These are phyloP conservation scores for Coccomyxa sp. DNA, from an alignment of 139 green algal species.

Conservation along the genomic window DNA sequence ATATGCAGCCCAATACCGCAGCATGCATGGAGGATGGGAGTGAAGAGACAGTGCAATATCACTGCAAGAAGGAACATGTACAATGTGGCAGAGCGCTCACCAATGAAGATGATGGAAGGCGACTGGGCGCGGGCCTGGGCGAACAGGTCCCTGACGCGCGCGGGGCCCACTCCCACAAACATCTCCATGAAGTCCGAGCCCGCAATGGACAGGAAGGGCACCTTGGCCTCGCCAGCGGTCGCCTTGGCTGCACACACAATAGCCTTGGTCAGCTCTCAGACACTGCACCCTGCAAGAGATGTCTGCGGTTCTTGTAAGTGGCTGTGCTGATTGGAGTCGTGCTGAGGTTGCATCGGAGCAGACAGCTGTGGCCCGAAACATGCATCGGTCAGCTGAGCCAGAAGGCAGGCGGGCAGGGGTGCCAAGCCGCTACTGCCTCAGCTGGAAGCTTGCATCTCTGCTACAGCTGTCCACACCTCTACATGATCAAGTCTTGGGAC, in stretches of 20 bases:
- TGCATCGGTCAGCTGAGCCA: too few relatives aligned
- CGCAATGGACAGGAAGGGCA: slow-evolving; percentile 89
- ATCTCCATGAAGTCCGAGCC: slow-evolving; percentile 82
- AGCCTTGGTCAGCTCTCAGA: slow-evolving; percentile 24
- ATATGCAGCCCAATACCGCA: neutral
- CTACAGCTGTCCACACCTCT: too few relatives aligned
- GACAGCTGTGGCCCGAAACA: too few relatives aligned
- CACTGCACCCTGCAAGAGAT: too few relatives aligned
- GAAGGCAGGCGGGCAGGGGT: too few relatives aligned
- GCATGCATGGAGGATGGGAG: neutral
- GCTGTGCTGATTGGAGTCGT: too few relatives aligned
- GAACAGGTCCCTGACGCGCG: slow-evolving; percentile 94
- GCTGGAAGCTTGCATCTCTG: too few relatives aligned
- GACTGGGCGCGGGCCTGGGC: slow-evolving; percentile 76
- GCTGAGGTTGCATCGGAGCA: too few relatives aligned
- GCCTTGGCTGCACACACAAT: slow-evolving; percentile 67
- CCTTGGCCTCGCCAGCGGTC: slow-evolving; percentile 90
- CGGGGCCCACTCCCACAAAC: slow-evolving; percentile 89
- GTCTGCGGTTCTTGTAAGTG: too few relatives aligned
- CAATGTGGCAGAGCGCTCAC: slow-evolving; percentile 16
- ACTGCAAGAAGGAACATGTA: neutral
- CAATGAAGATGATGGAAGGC: slow-evolving; percentile 97
- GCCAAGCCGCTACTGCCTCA: too few relatives aligned
- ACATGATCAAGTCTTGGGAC: too few relatives aligned
- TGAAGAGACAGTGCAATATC: neutral